Conservation (phyloP, 495 filamentous ascomycete genomes). For the Tuber melanosporum region DNA sequence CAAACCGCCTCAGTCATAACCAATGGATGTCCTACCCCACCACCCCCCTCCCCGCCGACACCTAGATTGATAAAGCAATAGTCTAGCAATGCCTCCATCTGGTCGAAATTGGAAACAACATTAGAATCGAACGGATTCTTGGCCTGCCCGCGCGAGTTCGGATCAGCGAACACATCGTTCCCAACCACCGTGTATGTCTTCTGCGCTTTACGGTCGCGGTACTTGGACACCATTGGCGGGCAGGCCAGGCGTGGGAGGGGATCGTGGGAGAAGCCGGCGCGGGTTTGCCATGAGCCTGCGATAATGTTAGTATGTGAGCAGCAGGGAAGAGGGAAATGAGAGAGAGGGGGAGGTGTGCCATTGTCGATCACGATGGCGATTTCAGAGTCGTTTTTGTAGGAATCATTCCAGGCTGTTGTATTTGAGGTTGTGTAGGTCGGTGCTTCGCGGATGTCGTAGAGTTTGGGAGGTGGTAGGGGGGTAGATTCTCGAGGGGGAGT, state of each 20-base stretch:
- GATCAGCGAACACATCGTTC: constrained; percentile 85
- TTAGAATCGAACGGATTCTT: constrained; percentile 87
- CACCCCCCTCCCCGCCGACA: constrained; percentile 61
- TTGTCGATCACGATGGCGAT: constrained; percentile 96
- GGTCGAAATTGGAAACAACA: constrained; percentile 94
- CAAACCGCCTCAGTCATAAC: constrained; percentile 96
- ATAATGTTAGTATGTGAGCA: constrained; percentile 16
- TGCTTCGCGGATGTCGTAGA: constrained; percentile 38
- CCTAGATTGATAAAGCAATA: constrained; percentile 90
- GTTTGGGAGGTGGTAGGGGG: constrained; percentile 38
- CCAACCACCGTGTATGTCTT: constrained; percentile 87
- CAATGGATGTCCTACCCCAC: constrained; percentile 72
- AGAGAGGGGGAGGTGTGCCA: constrained; percentile 51
- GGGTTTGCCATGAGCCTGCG: constrained; percentile 74
- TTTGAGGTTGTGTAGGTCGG: constrained; percentile 22
- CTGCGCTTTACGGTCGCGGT: constrained; percentile 83
- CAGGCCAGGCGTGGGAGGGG: constrained; percentile 65
- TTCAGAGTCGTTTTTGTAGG: constrained; percentile 45
- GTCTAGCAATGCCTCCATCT: constrained; percentile 86
- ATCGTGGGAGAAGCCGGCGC: constrained; percentile 94
- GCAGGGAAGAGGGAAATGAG: not conserved
- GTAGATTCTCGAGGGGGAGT: constrained; percentile 24
- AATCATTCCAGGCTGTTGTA: constrained; percentile 12
- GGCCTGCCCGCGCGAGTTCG: constrained; percentile 82
- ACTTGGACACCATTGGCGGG: constrained; percentile 86